phyloP scores from a whole-genome alignment of 441 rosid genomes.

The Syzygium syzygioides region DNA sequence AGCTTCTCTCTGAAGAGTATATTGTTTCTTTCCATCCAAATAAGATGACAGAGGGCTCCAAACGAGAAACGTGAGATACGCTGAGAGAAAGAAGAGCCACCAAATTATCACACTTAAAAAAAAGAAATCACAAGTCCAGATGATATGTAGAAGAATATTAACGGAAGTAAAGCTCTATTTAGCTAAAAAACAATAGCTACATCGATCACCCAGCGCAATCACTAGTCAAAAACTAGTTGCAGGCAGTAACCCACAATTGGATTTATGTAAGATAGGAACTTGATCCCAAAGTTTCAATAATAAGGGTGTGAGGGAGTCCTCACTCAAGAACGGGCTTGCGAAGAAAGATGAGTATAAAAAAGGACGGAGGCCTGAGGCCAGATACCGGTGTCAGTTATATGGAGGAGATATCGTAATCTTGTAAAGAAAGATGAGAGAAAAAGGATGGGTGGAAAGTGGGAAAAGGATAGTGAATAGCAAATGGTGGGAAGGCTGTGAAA shows the following conservation, averaged over 20 bases:
- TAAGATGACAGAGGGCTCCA: too few relatives aligned
- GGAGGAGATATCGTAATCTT: too few relatives aligned
- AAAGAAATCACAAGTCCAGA: neutral
- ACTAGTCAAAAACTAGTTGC: neutral
- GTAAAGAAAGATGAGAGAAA: too few relatives aligned
- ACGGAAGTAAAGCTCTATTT: neutral
- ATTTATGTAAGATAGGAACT: neutral
- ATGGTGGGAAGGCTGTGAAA: too few relatives aligned
- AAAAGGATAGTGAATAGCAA: neutral
- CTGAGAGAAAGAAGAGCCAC: too few relatives aligned
- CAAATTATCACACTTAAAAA: neutral
- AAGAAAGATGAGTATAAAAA: neutral
- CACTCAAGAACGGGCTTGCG: neutral
- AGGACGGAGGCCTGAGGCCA: neutral
- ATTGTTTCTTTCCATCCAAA: too few relatives aligned
- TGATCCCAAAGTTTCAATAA: neutral
- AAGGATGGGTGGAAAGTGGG: too few relatives aligned
- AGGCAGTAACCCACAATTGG: neutral
- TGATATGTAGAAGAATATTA: neutral
- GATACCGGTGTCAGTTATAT: neutral
- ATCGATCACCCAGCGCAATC: neutral
- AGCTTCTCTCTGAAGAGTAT: too few relatives aligned
- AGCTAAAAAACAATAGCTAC: neutral
- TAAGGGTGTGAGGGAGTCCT: neutral
- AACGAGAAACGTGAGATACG: too few relatives aligned